Conservation (phyloP, 202 grass and related monocot genomes). For the Carex sylvatica region DNA sequence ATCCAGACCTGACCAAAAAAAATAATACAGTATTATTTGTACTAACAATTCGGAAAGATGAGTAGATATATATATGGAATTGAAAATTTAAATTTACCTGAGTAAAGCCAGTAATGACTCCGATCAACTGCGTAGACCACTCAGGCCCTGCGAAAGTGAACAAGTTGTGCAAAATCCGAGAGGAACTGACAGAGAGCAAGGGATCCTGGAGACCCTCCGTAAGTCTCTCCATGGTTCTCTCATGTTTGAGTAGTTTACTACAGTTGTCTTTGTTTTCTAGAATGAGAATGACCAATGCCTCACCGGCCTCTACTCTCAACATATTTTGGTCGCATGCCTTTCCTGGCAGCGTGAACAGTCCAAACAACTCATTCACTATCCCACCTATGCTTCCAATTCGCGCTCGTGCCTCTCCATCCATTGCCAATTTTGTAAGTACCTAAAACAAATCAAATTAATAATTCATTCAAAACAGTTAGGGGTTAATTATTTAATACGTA, state of each 20-base stretch:
- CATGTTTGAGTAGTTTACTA: conserved; percentile 25
- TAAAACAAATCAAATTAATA: too few species aligned
- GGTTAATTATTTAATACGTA: not conserved
- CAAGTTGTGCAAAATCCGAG: conserved; percentile 40
- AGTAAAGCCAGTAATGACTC: conserved; percentile 11
- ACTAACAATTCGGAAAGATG: too few species aligned
- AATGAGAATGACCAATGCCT: conserved; percentile 59
- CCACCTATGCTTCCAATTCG: conserved; percentile 48
- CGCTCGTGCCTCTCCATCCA: conserved; percentile 54
- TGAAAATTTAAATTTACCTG: too few species aligned
- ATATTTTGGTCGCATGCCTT: not conserved
- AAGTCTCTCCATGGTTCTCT: conserved; percentile 24
- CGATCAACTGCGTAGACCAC: conserved; percentile 26
- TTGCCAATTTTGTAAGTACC: conserved; percentile 44
- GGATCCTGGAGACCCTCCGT: conserved; percentile 28
- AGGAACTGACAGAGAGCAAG: conserved; percentile 13
- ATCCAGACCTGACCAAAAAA: too few species aligned
- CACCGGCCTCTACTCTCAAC: conserved; percentile 47
- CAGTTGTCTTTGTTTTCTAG: conserved; percentile 59
- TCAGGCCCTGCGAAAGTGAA: conserved; percentile 33
- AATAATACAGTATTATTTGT: too few species aligned
- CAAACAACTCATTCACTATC: conserved; percentile 36
- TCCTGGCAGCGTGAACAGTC: conserved; percentile 29
- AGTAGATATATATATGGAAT: too few species aligned
- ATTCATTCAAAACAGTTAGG: too few species aligned